Conservation (phyloP, 1,284 basidiomycete genomes). For the Austroboletus niveus region DNA sequence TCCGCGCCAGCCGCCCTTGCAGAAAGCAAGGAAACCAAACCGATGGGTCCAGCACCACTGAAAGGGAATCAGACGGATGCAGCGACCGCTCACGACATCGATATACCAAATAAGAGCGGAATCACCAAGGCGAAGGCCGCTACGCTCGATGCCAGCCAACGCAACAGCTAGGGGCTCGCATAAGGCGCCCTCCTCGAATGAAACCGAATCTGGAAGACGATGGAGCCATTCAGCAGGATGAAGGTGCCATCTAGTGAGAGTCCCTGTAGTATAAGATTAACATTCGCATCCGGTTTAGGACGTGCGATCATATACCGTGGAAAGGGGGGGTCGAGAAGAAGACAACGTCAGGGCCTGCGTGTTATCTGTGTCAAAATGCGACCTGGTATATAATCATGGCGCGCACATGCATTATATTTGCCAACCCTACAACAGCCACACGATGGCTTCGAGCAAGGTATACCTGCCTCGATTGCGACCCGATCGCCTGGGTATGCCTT, state of each 20-base stretch:
- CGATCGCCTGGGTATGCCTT: slow-evolving; percentile 45
- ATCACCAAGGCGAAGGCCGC: slow-evolving; percentile 59
- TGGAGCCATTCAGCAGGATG: slow-evolving; percentile 67
- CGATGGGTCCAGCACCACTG: slow-evolving; percentile 83
- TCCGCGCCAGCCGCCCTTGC: slow-evolving; percentile 79
- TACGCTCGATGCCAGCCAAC: slow-evolving; percentile 59
- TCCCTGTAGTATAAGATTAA: slow-evolving; percentile 39
- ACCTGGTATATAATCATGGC: background rate
- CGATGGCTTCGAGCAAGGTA: slow-evolving; percentile 58
- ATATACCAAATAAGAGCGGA: slow-evolving; percentile 54
- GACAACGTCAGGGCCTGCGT: slow-evolving; percentile 49
- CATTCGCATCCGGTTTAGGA: background rate
- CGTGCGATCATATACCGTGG: slow-evolving; percentile 41
- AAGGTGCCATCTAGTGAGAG: slow-evolving; percentile 57
- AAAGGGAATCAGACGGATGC: slow-evolving; percentile 7
- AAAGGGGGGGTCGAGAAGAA: slow-evolving; percentile 68
- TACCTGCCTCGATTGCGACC: slow-evolving; percentile 63
- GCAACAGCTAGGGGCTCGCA: slow-evolving; percentile 65
- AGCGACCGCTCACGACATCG: background rate
- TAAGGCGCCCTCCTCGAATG: slow-evolving; percentile 62
- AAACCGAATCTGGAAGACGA: slow-evolving; percentile 53
- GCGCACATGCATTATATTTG: slow-evolving; percentile 55
- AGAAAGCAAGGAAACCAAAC: slow-evolving; percentile 75
- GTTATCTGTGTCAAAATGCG: background rate
- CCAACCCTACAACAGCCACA: slow-evolving; percentile 60